Percentiles rank a stretch among this genome's conserved stretches.
These are phyloP conservation scores for Cinnamomum chago DNA, from an alignment of 164 flowering plant genomes.

Conservation along the genomic window DNA sequence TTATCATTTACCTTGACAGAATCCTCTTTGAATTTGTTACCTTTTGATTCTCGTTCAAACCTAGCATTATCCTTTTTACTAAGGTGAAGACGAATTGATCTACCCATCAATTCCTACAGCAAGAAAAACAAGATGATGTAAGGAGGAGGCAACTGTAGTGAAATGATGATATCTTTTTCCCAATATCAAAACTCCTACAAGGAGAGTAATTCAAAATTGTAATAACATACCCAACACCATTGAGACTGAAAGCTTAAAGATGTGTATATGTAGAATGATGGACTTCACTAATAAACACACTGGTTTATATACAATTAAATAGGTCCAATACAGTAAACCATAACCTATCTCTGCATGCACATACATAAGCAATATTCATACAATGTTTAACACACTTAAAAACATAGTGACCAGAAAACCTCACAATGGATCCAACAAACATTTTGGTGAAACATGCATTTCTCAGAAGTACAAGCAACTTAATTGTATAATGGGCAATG, in stretches of 20 bases:
- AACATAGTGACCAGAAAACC: background rate
- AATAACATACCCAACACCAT: background rate
- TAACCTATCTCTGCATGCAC: background rate
- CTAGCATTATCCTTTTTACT: constrained; percentile 37
- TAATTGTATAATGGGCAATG: background rate
- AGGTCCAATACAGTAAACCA: background rate
- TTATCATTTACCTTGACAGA: constrained; percentile 22
- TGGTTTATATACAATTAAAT: background rate
- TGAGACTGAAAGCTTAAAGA: background rate
- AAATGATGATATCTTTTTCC: background rate
- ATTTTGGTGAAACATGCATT: background rate
- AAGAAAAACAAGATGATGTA: background rate
- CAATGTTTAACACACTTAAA: background rate
- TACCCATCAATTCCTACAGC: constrained; percentile 62
- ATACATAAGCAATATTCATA: background rate
- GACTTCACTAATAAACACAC: background rate
- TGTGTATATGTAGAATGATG: background rate
- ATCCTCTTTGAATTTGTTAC: constrained; percentile 1
- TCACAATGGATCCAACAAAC: background rate
- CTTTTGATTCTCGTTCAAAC: constrained; percentile 24
- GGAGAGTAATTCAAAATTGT: background rate
- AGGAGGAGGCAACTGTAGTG: background rate
- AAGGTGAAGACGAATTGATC: constrained; percentile 53
- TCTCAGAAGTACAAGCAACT: background rate
- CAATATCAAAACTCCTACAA: background rate